These are phyloP conservation scores for Mucor irregularis DNA, from an alignment of 371 early-diverging fungal genomes.

Conservation along the genomic window DNA sequence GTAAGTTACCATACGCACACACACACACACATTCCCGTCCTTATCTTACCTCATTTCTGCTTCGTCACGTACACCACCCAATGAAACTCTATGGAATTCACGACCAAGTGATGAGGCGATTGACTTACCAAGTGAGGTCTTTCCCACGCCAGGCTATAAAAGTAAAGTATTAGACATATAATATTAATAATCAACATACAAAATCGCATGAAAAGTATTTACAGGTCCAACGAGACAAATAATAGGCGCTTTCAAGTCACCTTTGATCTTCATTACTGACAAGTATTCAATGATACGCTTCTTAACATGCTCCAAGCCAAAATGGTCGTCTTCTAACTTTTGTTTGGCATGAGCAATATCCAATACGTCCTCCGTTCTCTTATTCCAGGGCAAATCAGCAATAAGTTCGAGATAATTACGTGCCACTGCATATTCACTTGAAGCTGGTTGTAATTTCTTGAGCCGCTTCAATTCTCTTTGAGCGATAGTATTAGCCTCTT, in stretches of 20 bases:
- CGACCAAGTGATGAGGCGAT: constrained; percentile 82
- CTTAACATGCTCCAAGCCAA: constrained; percentile 83
- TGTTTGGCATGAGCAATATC: constrained; percentile 68
- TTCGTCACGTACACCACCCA: constrained; percentile 90
- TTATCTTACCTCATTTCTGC: constrained; percentile 69
- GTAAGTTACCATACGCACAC: too few species aligned
- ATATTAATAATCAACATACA: background rate
- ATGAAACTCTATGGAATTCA: constrained; percentile 79
- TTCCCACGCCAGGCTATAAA: constrained; percentile 75
- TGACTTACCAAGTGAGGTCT: constrained; percentile 80
- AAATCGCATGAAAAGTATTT: constrained; percentile 6
- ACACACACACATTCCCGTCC: background rate
- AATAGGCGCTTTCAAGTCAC: constrained; percentile 83
- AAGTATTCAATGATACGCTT: constrained; percentile 81
- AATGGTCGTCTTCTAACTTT: constrained; percentile 80
- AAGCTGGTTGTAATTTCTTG: constrained; percentile 70
- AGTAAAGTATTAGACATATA: background rate
- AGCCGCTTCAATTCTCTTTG: constrained; percentile 74
- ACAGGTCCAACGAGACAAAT: constrained; percentile 78
- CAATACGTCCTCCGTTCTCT: constrained; percentile 57
- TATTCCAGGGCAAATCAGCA: constrained; percentile 80
- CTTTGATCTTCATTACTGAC: constrained; percentile 78
- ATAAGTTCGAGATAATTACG: constrained; percentile 79
- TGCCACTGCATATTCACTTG: constrained; percentile 81
- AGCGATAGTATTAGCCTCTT: constrained; percentile 66